Conservation (phyloP, 441 rosid species). For the Erysimum pusillum region DNA sequence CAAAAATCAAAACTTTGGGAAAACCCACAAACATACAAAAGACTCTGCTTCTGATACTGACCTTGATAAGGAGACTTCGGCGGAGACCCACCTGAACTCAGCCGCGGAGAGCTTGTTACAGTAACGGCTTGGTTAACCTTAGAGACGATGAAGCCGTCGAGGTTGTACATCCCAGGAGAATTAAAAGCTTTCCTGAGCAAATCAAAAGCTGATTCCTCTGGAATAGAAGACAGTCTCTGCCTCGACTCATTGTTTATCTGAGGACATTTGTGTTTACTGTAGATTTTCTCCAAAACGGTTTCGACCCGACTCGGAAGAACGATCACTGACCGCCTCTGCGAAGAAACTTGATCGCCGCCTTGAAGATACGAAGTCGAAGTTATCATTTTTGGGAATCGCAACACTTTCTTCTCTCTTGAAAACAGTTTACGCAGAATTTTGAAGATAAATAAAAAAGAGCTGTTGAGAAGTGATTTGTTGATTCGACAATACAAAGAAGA, state of each 20-base stretch:
- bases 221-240: constrained; percentile 44
- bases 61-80: constrained; percentile 38
- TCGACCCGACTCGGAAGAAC: constrained; percentile 57
- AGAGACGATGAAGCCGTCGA: constrained; percentile 39
- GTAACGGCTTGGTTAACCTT: neutral
- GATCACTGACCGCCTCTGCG: neutral
- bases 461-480: neutral
- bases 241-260: constrained; percentile 43
- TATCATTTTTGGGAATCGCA: constrained; percentile 1
- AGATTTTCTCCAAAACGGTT: constrained; percentile 48
- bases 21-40: too few relatives aligned
- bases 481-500: constrained; percentile 22
- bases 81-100: constrained; percentile 33
- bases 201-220: constrained; percentile 53
- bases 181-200: constrained; percentile 41
- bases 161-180: neutral
- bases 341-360: neutral
- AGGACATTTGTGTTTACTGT: constrained; percentile 43
- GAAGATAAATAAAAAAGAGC: neutral
- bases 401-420: too few relatives aligned
- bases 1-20: neutral
- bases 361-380: neutral
- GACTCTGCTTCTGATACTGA: neutral
- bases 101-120: neutral
- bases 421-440: too few relatives aligned